Conservation (phyloP, 148 eudicot genomes). For the Camellia granthamiana region DNA sequence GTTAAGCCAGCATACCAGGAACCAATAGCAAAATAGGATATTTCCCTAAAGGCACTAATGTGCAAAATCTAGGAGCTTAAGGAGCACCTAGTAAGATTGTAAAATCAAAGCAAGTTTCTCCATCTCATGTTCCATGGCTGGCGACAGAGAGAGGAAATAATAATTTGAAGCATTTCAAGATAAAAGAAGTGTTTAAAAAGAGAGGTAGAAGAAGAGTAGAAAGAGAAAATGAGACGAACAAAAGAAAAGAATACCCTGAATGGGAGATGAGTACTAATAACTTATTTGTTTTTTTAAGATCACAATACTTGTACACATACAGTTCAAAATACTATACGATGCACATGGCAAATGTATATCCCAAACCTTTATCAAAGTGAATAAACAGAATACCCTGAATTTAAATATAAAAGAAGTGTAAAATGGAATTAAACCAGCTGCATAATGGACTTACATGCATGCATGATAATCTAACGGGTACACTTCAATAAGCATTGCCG, state of each 20-base stretch:
- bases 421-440: background rate
- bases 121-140: background rate
- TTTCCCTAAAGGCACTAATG: background rate
- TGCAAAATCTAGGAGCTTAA: background rate
- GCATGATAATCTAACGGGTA: constrained; percentile 66
- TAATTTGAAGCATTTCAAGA: background rate
- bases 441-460: constrained; percentile 59
- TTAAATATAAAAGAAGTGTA: too few relatives aligned
- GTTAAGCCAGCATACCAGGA: background rate
- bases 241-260: too few relatives aligned
- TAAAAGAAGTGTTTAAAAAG: too few relatives aligned
- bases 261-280: background rate
- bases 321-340: background rate
- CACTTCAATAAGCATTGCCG: constrained; percentile 97
- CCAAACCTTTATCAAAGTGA: too few relatives aligned
- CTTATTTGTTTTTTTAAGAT: background rate
- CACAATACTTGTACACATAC: too few relatives aligned
- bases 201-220: too few relatives aligned
- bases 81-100: background rate
- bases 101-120: background rate
- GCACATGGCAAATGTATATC: too few relatives aligned
- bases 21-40: too few relatives aligned
- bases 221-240: too few relatives aligned
- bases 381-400: too few relatives aligned
- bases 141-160: background rate